Evolutionary conservation across 2,329 filamentous ascomycete genomes (phyloP).

Genomic region (Trichoderma asperellum): DNA sequence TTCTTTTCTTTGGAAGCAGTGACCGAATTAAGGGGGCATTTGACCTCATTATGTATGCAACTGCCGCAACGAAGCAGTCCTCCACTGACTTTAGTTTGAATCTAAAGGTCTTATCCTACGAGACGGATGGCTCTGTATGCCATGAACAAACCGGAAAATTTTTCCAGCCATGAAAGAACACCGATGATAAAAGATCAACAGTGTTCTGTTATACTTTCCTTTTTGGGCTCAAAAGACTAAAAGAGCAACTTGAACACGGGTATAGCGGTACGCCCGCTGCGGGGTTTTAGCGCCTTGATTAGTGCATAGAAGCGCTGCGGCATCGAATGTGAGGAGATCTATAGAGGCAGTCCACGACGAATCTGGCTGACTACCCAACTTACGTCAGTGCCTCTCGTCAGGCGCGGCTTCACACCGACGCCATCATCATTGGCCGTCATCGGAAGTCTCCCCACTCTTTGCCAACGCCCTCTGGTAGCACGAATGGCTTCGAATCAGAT

Average conservation of each 20-base stretch:
- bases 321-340: neutral
- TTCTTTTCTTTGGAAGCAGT: too few relatives aligned
- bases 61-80: too few relatives aligned
- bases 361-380: conserved; percentile 21
- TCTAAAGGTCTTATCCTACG: too few relatives aligned
- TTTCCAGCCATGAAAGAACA: neutral
- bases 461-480: conserved; percentile 2
- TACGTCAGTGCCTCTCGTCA: conserved; percentile 21
- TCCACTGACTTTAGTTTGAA: too few relatives aligned
- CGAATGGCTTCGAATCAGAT: neutral
- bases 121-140: too few relatives aligned
- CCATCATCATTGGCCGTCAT: conserved; percentile 11
- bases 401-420: neutral
- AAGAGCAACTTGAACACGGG: neutral
- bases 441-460: conserved; percentile 14
- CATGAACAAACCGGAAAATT: too few relatives aligned
- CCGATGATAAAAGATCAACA: neutral
- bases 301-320: neutral
- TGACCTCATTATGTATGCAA: too few relatives aligned
- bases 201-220: neutral
- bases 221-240: neutral
- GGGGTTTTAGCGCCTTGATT: neutral
- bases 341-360: conserved; percentile 19
- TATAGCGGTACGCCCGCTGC: neutral
- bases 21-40: too few relatives aligned